Evolutionary conservation across 495 filamentous ascomycete genomes (phyloP), one percentile per base, ranked within the genome.

Genomic region (Trichoderma asperelloides): DNA sequence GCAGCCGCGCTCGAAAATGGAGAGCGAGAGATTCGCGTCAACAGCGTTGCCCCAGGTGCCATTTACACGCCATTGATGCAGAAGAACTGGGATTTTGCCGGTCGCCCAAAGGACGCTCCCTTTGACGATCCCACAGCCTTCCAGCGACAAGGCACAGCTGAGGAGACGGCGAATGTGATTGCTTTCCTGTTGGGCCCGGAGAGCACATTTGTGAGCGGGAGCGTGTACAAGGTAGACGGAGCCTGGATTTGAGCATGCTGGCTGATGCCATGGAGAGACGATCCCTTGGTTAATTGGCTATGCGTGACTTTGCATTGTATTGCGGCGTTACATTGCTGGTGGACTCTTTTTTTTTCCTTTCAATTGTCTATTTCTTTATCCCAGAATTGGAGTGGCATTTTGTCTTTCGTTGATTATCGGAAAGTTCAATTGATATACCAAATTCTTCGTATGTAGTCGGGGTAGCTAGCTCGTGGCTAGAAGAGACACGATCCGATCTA

Each of bases 1-100:
- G 76, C 77, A 12, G 85, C 85, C 21, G 86, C 87, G 2, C 82
- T 80, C 66, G 86, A 89, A 72, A 81, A 80, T 62, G 85, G 85
- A 12, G 67, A 66, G 21, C 80, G 77, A 60, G 77, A 75, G 23
- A 81, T 89, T 67, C 75, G 87, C 65, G 80, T 89, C 30, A 90
- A 90, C 74, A 78, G 80, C 3, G 79, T 86, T 65, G 83, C 82
- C 2, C 84, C 83, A 69, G 85, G 85, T 1, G 74, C 78, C 16
- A 87, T 86, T 68, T 81, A 84, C 62, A 87, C 86, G 21, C 85
- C 84, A 1, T 74, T 88, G 69, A 76, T 76, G 75, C 74, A 76
- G 66, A 72, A 74, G 71, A 69, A 68, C 39, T 77, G 73, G 73
- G 71, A 74, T 63, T 68, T 74, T 47, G 67, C 71, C 15, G 72